Evolutionary conservation across 371 early-diverging fungal genomes (phyloP), one percentile per base, ranked within the genome.

Genomic region (Syncephalastrum sp.): DNA sequence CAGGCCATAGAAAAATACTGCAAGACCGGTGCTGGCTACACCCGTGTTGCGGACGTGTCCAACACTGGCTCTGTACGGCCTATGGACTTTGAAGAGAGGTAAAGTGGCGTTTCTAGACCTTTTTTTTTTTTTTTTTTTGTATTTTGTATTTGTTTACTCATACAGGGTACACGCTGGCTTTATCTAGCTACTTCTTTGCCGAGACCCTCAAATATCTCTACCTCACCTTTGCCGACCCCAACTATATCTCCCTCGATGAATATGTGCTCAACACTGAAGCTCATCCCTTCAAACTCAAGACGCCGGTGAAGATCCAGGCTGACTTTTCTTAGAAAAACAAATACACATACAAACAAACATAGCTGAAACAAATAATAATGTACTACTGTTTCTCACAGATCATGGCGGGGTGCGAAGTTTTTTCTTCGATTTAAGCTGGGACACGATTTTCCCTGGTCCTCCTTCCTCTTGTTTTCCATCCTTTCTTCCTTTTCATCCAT

Each of bases 161-260:
- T 6, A 23, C 16, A 29, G 3, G 16, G 16, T 56, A 24, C 1
- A 29, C 19, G 15, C 48, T 51, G 24, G 12, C 17, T 21, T 47
- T 0, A 21, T 44, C 0, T 63, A 90, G 89, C 23, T 93, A 92
- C 65, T 93, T 95, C 69, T 65, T 94, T 59, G 92, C 90, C 0
- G 95, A 97, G 63, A 95, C 96, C 0, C 75, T 96, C 52, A 97
- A 97, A 69, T 97, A 96, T 60, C 75, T 95, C 19, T 96, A 92
- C 67, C 69, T 95, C 65, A 81, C 92, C 41, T 96, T 96, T 64
- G 70, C 77, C 33, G 82, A 85, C 45, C 67, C 79, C 17, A 70
- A 68, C 10, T 42, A 79, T 13, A 68, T 90, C 3, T 83, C 91
- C 3, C 70, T 95, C 59, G 85, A 91, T 59, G 75, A 93, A 54